Evolutionary conservation across 2,329 filamentous ascomycete species (phyloP).

Genomic region (Cyphellophora europaea): DNA sequence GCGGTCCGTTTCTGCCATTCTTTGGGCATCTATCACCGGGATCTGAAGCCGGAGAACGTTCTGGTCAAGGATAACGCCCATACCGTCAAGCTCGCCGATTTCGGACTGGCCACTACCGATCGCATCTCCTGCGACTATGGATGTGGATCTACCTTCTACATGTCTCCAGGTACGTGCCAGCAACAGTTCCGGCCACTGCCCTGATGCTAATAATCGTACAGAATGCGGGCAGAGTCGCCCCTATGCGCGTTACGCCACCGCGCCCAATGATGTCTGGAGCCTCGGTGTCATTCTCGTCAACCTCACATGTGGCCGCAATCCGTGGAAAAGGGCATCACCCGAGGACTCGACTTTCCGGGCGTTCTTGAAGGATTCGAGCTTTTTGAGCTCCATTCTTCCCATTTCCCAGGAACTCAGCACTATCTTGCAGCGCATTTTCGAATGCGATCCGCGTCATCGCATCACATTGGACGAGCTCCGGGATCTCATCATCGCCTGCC

Average conservation of each 20-base stretch:
- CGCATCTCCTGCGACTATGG: conserved; percentile 85
- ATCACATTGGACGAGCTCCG: conserved; percentile 75
- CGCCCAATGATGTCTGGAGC: conserved; percentile 95
- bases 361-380: conserved; percentile 74
- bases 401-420: conserved; percentile 81
- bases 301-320: conserved; percentile 93
- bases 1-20: conserved; percentile 93
- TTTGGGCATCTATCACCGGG: conserved; percentile 89
- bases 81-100: conserved; percentile 93
- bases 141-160: conserved; percentile 97
- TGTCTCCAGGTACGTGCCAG: conserved; percentile 93
- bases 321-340: conserved; percentile 91
- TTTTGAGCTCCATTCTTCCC: conserved; percentile 86
- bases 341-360: conserved; percentile 94
- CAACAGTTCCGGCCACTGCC: conserved; percentile 6
- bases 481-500: conserved; percentile 65
- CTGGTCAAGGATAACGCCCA: conserved; percentile 79
- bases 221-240: conserved; percentile 78
- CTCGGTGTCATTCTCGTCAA: conserved; percentile 98
- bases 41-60: conserved; percentile 97
- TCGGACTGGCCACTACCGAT: conserved; percentile 84
- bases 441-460: conserved; percentile 71
- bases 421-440: conserved; percentile 81
- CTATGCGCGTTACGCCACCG: conserved; percentile 73
- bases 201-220: conserved; percentile 30